Percentiles rank a stretch among this genome's conserved stretches.
Evolutionary conservation across 2,329 filamentous ascomycete species (phyloP).

Genomic region (Neofusicoccum umdonicola): DNA sequence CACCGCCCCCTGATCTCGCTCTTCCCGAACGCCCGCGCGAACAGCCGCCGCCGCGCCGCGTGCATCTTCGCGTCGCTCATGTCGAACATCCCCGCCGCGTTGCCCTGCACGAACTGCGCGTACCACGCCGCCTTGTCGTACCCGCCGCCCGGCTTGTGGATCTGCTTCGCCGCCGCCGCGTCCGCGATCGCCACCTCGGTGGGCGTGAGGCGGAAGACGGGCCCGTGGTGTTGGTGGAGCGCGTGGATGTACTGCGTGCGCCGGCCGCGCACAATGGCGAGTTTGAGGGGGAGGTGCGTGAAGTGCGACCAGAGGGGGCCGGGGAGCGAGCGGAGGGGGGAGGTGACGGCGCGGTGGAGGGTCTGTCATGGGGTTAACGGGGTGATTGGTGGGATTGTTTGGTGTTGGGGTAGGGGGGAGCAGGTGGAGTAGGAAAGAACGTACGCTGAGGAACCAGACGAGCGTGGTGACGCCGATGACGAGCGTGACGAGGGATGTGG

Average conservation of each 20-base stretch:
- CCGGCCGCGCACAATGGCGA: constrained; percentile 37
- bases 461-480: background rate
- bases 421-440: background rate
- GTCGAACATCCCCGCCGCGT: constrained; percentile 32
- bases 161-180: constrained; percentile 26
- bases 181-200: constrained; percentile 11
- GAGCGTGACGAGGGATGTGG: background rate
- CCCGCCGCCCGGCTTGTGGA: constrained; percentile 31
- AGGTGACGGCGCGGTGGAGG: constrained; percentile 23
- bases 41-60: constrained; percentile 34
- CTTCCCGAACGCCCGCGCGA: constrained; percentile 39
- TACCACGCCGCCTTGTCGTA: constrained; percentile 18
- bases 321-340: constrained; percentile 28
- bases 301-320: constrained; percentile 34
- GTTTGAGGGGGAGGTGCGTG: constrained; percentile 36
- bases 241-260: constrained; percentile 40
- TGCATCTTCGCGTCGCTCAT: constrained; percentile 38
- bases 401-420: no score
- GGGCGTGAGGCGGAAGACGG: constrained; percentile 16
- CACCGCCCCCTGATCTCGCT: constrained; percentile 35
- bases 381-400: background rate
- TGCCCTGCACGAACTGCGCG: background rate
- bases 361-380: background rate
- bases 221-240: constrained; percentile 12
- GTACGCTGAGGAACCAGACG: background rate